phyloP scores from a whole-genome alignment of 805 yeast genomes.

The Osmozyma mogii region DNA sequence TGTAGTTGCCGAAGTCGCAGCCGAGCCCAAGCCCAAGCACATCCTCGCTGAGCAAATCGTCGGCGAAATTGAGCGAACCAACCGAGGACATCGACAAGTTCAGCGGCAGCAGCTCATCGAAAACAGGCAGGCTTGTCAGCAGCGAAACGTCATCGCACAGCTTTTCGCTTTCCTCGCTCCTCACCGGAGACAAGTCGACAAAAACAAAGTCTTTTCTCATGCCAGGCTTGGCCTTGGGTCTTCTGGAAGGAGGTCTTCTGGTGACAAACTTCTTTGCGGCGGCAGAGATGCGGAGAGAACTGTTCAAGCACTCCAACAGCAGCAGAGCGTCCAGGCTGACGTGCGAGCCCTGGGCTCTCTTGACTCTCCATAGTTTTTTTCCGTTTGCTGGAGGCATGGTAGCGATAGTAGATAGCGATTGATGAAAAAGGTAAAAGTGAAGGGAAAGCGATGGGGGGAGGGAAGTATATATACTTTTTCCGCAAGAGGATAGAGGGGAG shows the following conservation, averaged over 20 bases:
- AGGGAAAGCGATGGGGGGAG: not conserved
- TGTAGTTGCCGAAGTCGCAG: conserved; percentile 6
- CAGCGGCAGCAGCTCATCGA: conserved; percentile 10
- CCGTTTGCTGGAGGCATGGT: conserved; percentile 37
- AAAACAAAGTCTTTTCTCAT: conserved; percentile 39
- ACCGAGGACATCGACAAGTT: conserved; percentile 16
- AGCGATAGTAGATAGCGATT: not conserved
- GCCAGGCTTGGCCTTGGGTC: conserved; percentile 39
- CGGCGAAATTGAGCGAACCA: conserved; percentile 11
- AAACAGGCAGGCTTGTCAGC: conserved; percentile 3
- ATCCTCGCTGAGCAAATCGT: too few species aligned
- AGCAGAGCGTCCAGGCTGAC: conserved; percentile 12
- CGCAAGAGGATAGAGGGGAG: conserved; percentile 2
- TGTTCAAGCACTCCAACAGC: conserved; percentile 33
- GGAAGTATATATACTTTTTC: conserved; percentile 2
- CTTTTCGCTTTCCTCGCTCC: conserved; percentile 16
- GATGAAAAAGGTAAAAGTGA: not conserved
- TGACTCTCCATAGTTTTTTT: conserved; percentile 38
- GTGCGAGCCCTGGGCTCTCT: conserved; percentile 16
- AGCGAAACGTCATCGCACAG: conserved; percentile 4
- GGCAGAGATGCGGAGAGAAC: conserved; percentile 34
- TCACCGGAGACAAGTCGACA: conserved; percentile 38
- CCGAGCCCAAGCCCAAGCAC: conserved; percentile 7
- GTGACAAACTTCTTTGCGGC: conserved; percentile 27
- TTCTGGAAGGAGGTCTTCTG: conserved; percentile 33